Base-by-base conservation (phyloP, 495 filamentous ascomycete genomes). In the Platismatia glauca region DNA sequence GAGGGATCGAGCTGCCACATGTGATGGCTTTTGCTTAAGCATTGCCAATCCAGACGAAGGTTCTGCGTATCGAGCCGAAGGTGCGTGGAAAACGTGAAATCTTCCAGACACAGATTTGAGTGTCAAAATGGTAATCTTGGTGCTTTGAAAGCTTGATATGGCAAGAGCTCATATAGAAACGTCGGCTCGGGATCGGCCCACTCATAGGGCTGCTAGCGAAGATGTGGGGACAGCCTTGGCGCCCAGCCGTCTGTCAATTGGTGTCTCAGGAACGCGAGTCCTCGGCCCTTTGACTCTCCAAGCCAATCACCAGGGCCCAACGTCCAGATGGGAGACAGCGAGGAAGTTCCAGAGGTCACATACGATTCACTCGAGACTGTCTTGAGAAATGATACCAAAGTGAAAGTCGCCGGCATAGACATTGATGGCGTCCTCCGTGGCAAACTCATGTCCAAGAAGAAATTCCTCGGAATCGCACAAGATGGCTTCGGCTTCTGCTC, bases 401-500 rank as follows among this genome's bases (percentile, higher is more conserved):
- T 98, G 71, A 98, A 97, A 73, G 81, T 98, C 39, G 92, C 89
- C 22, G 94, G 94, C 20, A 72, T 95, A 61, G 94, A 98, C 72
- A 89, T 93, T 60, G 94, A 98, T 72, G 94, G 94, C 64, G 79
- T 87, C 35, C 81, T 96, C 33, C 89, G 94, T 22, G 94, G 94
- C 61, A 98, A 98, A 76, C 82, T 98, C 46, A 86, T 98, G 71
- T 89, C 91, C 67, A 97, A 96, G 78, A 89, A 88, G 72, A 98
- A 98, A 76, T 98, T 98, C 75, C 75, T 97, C 7, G 91, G 88
- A 11, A 82, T 98, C 57, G 87, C 86, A 29, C 72, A 84, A 55
- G 81, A 85, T 48, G 94, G 94, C 55, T 98, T 98, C 68, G 94
- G 94, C 24, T 98, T 97, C 79, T 98, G 94, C 79, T 93, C 89